Base-by-base conservation (phyloP, 2,329 filamentous ascomycete genomes). In the Cladosporium sp. region DNA sequence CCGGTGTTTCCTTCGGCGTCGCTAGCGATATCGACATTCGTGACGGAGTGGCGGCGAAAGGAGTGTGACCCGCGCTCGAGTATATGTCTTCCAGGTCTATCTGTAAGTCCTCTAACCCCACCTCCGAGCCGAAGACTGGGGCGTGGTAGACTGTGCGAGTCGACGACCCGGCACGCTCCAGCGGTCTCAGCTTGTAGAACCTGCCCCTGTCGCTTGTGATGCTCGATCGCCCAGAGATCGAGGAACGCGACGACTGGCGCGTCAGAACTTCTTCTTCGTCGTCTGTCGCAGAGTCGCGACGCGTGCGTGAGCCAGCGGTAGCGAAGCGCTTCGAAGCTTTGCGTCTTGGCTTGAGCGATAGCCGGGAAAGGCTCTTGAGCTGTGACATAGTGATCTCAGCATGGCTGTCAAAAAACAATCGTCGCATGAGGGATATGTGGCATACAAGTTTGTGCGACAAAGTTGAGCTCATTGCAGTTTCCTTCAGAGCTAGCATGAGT, bases 291-390 rank as follows among this genome's bases (percentile, higher is more conserved):
- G 32, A 63, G 51, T n/a, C 23, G 18, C 23, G 59, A 63, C n/a
- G 48, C 59, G 48, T 63, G 59, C 25, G 59, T 63, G 59, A 63
- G 59, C 59, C 59, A 63, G 21, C 49, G 59, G n/a, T 54, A 56
- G 32, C 49, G 59, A 25, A 54, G 49, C 43, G 39, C 48, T 23
- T 63, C 59, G 36, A 63, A 16, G 32, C 39, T 34, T 14, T 34
- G 30, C 18, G 25, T 14, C 28, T 63, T 13, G 58, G 16, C 16
- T 21, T 43, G 21, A 23, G 13, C 36, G 25, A 51, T 28, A 63
- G 59, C 21, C 59, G 23, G 16, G 65, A 64, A 57, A 66, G 56
- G 26, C 56, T 64, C 59, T 16, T 60, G 54, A 57, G 60, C 61
- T 64, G 59, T 36, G 26, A n/a, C 28, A 26, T 10, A 5, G 5